Conservation (phyloP, 495 filamentous ascomycete genomes). For the Neurospora africana region DNA sequence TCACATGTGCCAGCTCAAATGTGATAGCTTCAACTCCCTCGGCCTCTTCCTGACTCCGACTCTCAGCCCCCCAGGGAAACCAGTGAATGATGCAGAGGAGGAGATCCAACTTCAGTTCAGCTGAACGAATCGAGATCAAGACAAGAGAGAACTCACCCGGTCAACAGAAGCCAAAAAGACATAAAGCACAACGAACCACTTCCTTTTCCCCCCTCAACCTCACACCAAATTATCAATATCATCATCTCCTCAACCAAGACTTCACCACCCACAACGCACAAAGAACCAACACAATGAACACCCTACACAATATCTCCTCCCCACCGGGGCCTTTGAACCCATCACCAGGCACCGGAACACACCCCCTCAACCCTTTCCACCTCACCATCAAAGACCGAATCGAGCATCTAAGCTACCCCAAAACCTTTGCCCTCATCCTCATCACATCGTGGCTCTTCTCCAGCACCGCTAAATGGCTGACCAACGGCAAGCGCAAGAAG, state of each 20-base stretch:
- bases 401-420: neutral
- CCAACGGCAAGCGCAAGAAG: neutral
- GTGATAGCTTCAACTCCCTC: neutral
- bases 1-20: neutral
- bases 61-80: neutral
- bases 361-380: neutral
- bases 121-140: neutral
- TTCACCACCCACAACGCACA: neutral
- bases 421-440: neutral
- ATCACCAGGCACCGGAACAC: neutral
- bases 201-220: neutral
- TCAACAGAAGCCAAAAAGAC: neutral
- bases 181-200: neutral
- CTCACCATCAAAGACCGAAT: neutral
- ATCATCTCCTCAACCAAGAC: neutral
- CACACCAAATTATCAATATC: neutral
- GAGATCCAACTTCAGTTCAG: neutral
- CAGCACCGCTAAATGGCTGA: neutral
- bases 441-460: neutral
- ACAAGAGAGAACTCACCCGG: neutral
- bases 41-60: neutral
- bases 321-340: neutral
- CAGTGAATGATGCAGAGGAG: neutral
- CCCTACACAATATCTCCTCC: neutral
- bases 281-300: neutral